A percentile compares a stretch with the other conserved stretches of the same genome.
These are phyloP conservation scores for Anthracocystis setariae DNA, from an alignment of 1,284 basidiomycete genomes.

Conservation along the genomic window DNA sequence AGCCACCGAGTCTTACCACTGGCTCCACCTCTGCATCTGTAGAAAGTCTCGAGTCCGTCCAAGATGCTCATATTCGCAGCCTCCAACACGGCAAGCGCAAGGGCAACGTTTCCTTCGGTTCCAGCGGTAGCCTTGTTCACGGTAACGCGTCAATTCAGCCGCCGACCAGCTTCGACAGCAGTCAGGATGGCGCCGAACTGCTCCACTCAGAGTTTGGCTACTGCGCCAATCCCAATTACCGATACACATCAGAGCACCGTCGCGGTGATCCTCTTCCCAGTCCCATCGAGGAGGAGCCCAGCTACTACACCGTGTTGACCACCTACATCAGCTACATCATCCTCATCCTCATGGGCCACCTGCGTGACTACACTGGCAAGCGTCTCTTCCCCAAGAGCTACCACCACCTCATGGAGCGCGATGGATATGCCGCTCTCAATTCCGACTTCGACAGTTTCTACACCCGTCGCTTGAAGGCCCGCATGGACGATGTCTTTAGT, in stretches of 20 bases:
- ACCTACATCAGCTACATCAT: slow-evolving; percentile 76
- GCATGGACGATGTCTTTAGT: slow-evolving; percentile 95
- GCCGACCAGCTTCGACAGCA: slow-evolving; percentile 45
- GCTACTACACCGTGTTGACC: slow-evolving; percentile 88
- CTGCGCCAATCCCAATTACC: slow-evolving; percentile 78
- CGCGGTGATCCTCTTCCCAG: slow-evolving; percentile 51
- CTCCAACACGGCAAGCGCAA: slow-evolving; percentile 26
- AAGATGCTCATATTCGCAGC: slow-evolving; percentile 47
- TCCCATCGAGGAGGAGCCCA: slow-evolving; percentile 75
- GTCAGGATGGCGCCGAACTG: slow-evolving; percentile 54
- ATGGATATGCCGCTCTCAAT: slow-evolving; percentile 86
- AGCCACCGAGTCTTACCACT: slow-evolving; percentile 59
- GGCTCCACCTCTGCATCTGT: slow-evolving; percentile 59
- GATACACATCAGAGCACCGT: slow-evolving; percentile 75
- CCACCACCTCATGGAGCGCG: slow-evolving; percentile 72
- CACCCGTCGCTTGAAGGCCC: slow-evolving; percentile 90
- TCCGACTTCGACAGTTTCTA: slow-evolving; percentile 99
- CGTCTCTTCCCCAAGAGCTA: slow-evolving; percentile 79
- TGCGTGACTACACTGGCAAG: slow-evolving; percentile 95
- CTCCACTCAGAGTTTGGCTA: slow-evolving; percentile 85
- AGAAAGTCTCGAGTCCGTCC: slow-evolving; percentile 54
- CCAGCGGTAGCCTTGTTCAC: slow-evolving; percentile 11
- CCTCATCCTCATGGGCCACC: slow-evolving; percentile 83
- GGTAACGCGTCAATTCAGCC: slow-evolving; percentile 23
- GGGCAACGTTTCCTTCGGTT: slow-evolving; percentile 10